Conservation (phyloP, 257 asterid genomes). For the Solanum chiquidenum region DNA sequence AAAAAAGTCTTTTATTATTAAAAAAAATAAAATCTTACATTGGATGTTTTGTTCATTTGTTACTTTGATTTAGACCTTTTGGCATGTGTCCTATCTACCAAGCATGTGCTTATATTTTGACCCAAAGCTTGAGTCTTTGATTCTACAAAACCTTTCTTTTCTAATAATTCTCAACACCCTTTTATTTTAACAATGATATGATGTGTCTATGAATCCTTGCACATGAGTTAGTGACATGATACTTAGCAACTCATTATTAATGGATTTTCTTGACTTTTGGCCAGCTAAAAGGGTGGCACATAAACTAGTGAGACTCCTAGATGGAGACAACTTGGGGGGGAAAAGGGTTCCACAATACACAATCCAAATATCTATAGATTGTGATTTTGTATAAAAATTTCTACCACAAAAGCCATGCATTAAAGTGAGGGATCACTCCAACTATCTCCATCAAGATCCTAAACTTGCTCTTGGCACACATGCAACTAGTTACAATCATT, state of each 20-base stretch:
- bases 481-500: background rate
- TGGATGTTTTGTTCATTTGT: constrained; percentile 4
- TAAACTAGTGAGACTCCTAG: constrained; percentile 38
- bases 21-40: background rate
- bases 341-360: constrained; percentile 22
- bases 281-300: constrained; percentile 27
- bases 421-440: background rate
- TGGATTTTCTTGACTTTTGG: constrained; percentile 20
- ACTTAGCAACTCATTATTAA: constrained; percentile 1
- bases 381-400: background rate
- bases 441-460: constrained; percentile 3
- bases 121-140: constrained; percentile 8
- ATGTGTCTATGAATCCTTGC: constrained; percentile 30
- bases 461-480: background rate
- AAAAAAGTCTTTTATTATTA: background rate
- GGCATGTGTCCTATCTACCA: constrained; percentile 35
- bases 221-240: constrained; percentile 40
- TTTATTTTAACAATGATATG: constrained; percentile 30
- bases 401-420: background rate
- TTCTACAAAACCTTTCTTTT: background rate
- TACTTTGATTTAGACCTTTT: constrained; percentile 22
- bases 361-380: constrained; percentile 1
- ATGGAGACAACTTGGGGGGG: constrained; percentile 38
- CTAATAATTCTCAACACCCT: constrained; percentile 2
- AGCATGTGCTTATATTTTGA: constrained; percentile 55